phyloP scores from a whole-genome alignment of 371 early-diverging fungal species.

The Syncephalastrum sp. region DNA sequence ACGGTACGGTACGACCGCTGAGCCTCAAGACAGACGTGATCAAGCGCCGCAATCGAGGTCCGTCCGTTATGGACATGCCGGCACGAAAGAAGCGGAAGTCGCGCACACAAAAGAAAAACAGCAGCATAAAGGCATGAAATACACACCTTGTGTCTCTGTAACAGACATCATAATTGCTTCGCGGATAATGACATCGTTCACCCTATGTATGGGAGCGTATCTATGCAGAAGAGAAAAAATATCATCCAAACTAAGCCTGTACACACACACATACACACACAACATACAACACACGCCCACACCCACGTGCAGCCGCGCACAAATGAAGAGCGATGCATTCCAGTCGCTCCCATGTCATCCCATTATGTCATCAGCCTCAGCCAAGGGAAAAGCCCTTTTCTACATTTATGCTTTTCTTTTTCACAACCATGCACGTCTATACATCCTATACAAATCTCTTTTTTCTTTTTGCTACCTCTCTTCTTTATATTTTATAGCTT shows the following conservation, averaged over 20 bases:
- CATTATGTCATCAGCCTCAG: neutral
- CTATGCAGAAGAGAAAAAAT: no score
- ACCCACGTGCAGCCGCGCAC: neutral
- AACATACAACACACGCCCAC: neutral
- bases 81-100: neutral
- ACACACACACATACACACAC: neutral
- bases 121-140: no score
- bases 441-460: neutral
- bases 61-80: neutral
- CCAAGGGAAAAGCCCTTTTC: neutral
- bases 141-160: no score
- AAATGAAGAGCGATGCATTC: neutral
- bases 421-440: neutral
- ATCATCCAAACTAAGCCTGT: neutral
- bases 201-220: no score
- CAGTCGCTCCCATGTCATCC: neutral
- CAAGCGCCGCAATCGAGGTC: slow-evolving; percentile 19
- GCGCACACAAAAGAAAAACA: neutral
- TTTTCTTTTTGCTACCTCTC: no score
- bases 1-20: slow-evolving; percentile 21
- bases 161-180: no score
- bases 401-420: neutral
- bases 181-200: no score
- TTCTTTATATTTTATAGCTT: no score
- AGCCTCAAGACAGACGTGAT: slow-evolving; percentile 23